Evolutionary conservation across 306 rosid species (phyloP), one percentile per base, ranked within the genome.

Genomic region (Mucuna pruriens): DNA sequence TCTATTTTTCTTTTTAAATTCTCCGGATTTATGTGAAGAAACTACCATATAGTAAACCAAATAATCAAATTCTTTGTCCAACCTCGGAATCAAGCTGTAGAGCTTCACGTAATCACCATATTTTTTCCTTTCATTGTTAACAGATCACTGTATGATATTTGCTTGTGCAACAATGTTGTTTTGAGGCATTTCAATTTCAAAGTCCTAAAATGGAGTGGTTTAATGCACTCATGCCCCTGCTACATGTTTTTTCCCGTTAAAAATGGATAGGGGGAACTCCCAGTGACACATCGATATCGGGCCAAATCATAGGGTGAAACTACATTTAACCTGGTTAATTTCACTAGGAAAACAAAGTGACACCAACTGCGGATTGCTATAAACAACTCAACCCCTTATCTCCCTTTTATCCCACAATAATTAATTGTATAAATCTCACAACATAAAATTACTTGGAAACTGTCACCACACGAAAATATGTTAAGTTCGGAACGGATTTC

Each of bases 11-110:
- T 63, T 44, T 58, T 31, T 51, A 44, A 51, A 39, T 61, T 48
- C 29, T 71, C 54, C 29, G 23, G 77, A 33, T 57, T 66, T 6
- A 34, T 40, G 15, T 33, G 75, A 15, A 62, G 45, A 82, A 45
- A 45, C 15, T 17, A 38, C n/a, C 34, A 40, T 15, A 29, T 49
- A 40, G 20, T 16, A 71, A 75, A 31, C 54, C 44, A 44, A 15
- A 49, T 29, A 61, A 36, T 51, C 58, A 63, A 45, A 16, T 51
- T 61, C 54, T 60, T 33, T 36, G 6, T 20, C 36, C 76, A 40
- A 20, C 38, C 34, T 31, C 1, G 29, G 49, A 67, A 39, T 67
- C 76, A 66, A 25, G 26, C 68, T 23, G 7, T n/a, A n/a, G n/a
- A n/a, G 31, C 31, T 29, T 29, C 31, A 29, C 31, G 31, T 29